Evolutionary conservation across 208 protist genomes (phyloP).

Genomic region (Zelonia costaricensis): DNA sequence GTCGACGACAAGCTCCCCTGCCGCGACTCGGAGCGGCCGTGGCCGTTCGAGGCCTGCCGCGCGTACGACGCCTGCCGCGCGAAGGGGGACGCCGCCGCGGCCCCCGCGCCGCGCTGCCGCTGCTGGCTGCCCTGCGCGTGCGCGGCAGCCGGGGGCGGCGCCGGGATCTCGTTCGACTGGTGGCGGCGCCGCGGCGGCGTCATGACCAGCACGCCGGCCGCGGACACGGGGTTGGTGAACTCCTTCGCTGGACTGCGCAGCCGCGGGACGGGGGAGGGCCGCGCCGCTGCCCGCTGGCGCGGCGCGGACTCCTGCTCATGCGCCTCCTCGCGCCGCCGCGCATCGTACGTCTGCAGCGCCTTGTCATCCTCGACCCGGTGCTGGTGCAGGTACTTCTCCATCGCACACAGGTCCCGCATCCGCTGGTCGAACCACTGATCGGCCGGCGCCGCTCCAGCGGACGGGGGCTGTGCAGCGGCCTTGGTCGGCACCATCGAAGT

Average conservation of each 20-base stretch:
- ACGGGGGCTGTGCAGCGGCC: neutral
- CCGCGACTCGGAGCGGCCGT: neutral
- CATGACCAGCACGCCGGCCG: conserved; percentile 12
- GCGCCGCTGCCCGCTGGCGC: neutral
- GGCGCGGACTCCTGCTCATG: conserved; percentile 7
- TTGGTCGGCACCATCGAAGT: conserved; percentile 3
- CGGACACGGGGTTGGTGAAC: neutral
- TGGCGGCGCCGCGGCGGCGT: conserved; percentile 12
- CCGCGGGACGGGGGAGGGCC: conserved; percentile 15
- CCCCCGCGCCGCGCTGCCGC: neutral
- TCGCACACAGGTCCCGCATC: conserved; percentile 53
- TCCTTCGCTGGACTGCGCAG: conserved; percentile 11
- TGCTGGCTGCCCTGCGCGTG: conserved; percentile 11
- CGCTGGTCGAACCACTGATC: conserved; percentile 31
- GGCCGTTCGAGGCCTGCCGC: conserved; percentile 11
- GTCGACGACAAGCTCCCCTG: conserved; percentile 18
- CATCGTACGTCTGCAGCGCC: conserved; percentile 52
- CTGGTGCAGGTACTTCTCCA: conserved; percentile 76
- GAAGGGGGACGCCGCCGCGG: conserved; percentile 11
- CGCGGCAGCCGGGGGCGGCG: neutral
- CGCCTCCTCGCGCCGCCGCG: conserved; percentile 21
- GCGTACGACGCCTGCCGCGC: conserved; percentile 10
- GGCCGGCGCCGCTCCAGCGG: conserved; percentile 4
- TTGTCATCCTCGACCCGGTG: conserved; percentile 67
- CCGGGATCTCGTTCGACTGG: neutral